These are phyloP conservation scores for Sporothrix dimorphospora DNA, from an alignment of 2,329 filamentous ascomycete species.

Conservation along the genomic window DNA sequence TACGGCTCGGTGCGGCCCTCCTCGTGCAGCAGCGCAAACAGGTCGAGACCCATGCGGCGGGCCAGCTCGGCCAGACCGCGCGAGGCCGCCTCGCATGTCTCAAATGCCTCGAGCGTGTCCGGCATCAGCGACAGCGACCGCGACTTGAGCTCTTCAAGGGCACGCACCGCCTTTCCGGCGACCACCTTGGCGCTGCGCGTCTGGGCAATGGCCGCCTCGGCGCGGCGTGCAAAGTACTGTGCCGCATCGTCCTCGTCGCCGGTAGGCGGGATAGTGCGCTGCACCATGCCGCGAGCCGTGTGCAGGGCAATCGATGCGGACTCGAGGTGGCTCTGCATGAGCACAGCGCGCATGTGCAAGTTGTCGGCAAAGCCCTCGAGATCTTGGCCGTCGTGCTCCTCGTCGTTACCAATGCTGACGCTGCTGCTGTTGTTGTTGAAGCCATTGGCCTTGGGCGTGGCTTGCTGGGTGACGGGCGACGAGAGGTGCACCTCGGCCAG, in stretches of 20 bases:
- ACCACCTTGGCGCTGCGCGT: constrained; percentile 84
- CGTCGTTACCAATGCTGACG: constrained; percentile 28
- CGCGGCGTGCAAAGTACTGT: constrained; percentile 68
- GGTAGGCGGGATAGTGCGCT: constrained; percentile 61
- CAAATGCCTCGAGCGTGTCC: constrained; percentile 70
- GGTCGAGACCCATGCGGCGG: constrained; percentile 66
- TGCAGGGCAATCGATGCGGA: constrained; percentile 70
- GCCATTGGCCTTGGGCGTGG: constrained; percentile 5
- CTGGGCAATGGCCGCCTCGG: constrained; percentile 72
- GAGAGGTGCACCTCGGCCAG: constrained; percentile 79
- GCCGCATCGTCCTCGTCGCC: constrained; percentile 69
- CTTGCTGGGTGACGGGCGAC: neutral
- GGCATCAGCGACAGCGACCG: constrained; percentile 73
- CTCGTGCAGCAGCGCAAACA: constrained; percentile 69
- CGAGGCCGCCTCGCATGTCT: constrained; percentile 67
- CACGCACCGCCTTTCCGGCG: constrained; percentile 74
- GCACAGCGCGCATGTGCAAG: constrained; percentile 72
- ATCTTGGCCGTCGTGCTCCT: constrained; percentile 44
- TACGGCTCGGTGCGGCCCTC: constrained; percentile 71
- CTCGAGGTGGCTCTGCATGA: constrained; percentile 82
- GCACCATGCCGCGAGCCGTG: constrained; percentile 66
- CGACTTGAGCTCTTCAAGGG: constrained; percentile 75
- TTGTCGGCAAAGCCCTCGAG: constrained; percentile 77
- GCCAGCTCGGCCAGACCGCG: constrained; percentile 68
- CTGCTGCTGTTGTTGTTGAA: constrained; percentile 27